Conservation (phyloP, 768 basidiomycete genomes). For the Auricularia auricula-judae region DNA sequence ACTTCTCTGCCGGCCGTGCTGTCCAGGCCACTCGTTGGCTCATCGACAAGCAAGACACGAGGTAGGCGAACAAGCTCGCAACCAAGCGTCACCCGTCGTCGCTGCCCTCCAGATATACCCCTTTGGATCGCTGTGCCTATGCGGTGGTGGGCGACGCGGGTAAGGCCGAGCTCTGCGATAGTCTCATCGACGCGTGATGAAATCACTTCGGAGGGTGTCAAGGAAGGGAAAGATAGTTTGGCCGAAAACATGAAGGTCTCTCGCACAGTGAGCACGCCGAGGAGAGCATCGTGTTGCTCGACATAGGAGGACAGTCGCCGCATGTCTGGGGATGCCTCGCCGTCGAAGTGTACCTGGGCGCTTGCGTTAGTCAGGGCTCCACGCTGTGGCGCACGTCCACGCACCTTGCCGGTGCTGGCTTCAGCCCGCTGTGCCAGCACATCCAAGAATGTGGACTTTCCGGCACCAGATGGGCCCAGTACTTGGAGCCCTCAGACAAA, state of each 20-base stretch:
- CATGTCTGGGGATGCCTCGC: slow-evolving; percentile 16
- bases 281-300: slow-evolving; percentile 49
- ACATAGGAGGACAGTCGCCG: slow-evolving; percentile 38
- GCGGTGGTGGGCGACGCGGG: slow-evolving; percentile 33
- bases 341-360: slow-evolving; percentile 13
- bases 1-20: slow-evolving; percentile 35
- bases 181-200: slow-evolving; percentile 31
- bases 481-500: slow-evolving; percentile 3
- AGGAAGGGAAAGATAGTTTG: slow-evolving; percentile 27
- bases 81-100: slow-evolving; percentile 49
- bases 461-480: slow-evolving; percentile 12
- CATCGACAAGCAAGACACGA: slow-evolving; percentile 51
- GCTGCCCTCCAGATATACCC: slow-evolving; percentile 58
- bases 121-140: slow-evolving; percentile 50
- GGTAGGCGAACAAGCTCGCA: slow-evolving; percentile 50
- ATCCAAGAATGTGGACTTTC: slow-evolving; percentile 26
- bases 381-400: slow-evolving; percentile 3
- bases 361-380: not conserved
- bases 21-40: slow-evolving; percentile 47
- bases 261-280: slow-evolving; percentile 46
- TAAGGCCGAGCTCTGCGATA: slow-evolving; percentile 35
- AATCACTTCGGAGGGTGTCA: slow-evolving; percentile 20
- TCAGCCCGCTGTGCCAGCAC: slow-evolving; percentile 14
- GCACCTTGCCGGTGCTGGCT: slow-evolving; percentile 5
- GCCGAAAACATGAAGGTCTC: slow-evolving; percentile 45